These are phyloP conservation scores for Phtheirospermum japonicum DNA, from an alignment of 257 asterid genomes.

Conservation along the genomic window DNA sequence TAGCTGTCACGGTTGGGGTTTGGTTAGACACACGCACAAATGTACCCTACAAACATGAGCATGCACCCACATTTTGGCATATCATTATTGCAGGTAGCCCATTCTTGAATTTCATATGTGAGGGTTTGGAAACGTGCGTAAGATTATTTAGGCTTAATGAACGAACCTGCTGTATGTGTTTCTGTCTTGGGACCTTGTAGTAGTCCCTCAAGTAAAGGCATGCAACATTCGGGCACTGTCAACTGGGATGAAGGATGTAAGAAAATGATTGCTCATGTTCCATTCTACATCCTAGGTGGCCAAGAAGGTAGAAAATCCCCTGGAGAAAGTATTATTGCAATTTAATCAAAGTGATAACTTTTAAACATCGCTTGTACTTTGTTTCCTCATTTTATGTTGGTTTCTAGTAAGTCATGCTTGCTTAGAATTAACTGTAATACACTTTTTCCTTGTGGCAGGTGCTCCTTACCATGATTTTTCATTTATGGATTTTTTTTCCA, in stretches of 20 bases:
- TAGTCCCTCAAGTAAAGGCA: slow-evolving; percentile 43
- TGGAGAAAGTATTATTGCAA: too few species aligned
- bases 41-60: too few species aligned
- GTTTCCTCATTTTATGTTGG: too few species aligned
- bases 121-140: slow-evolving; percentile 87
- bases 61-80: too few species aligned
- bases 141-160: slow-evolving; percentile 81
- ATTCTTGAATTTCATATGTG: slow-evolving; percentile 72
- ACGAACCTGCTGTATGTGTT: slow-evolving; percentile 83
- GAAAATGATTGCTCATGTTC: slow-evolving; percentile 75
- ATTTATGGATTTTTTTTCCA: slow-evolving; percentile 61
- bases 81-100: slow-evolving; percentile 44
- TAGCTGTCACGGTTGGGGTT: too few species aligned
- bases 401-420: too few species aligned
- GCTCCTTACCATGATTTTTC: slow-evolving; percentile 79
- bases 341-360: background rate
- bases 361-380: background rate
- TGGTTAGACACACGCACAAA: too few species aligned
- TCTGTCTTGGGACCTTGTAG: slow-evolving; percentile 76
- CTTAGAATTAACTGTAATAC: too few species aligned
- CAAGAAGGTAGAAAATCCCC: slow-evolving; percentile 53
- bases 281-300: slow-evolving; percentile 75
- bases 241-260: slow-evolving; percentile 73
- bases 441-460: too few species aligned
- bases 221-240: slow-evolving; percentile 66